Conservation (phyloP, 768 basidiomycete species). For the Dioszegia hungarica region DNA sequence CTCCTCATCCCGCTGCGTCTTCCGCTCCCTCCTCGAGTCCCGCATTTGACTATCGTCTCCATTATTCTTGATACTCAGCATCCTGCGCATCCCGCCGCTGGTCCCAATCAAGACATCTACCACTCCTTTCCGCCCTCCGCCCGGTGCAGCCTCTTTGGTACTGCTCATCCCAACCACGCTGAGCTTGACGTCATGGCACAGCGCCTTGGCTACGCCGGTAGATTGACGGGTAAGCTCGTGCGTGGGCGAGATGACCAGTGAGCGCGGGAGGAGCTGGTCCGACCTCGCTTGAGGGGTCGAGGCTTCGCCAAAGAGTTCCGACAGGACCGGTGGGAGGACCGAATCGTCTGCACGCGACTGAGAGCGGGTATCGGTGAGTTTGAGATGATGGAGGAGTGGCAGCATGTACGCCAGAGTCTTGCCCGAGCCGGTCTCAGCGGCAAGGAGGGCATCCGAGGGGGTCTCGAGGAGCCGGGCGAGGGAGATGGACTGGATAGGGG, state of each 20-base stretch:
- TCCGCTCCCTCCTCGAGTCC: not conserved
- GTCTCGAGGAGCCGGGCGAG: not conserved
- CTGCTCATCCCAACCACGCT: conserved; percentile 60
- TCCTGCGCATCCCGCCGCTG: conserved; percentile 54
- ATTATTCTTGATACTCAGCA: conserved; percentile 60
- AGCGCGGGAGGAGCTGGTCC: conserved; percentile 57
- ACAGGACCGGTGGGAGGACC: not conserved
- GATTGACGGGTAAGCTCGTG: conserved; percentile 84
- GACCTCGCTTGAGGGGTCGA: not conserved
- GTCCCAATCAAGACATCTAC: conserved; percentile 58
- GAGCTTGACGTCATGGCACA: conserved; percentile 70
- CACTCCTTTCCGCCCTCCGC: conserved; percentile 50
- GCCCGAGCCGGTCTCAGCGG: conserved; percentile 84
- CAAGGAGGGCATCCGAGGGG: conserved; percentile 55
- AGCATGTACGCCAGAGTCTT: conserved; percentile 88
- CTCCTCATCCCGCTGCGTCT: not conserved
- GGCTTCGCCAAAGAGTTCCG: conserved; percentile 48
- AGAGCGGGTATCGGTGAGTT: conserved; percentile 56
- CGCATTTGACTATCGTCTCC: not conserved
- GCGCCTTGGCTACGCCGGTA: conserved; percentile 64
- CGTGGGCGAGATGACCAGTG: conserved; percentile 76
- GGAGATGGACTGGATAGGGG: conserved; percentile 57
- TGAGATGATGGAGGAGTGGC: conserved; percentile 73
- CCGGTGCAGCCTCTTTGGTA: conserved; percentile 25
- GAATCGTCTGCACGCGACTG: conserved; percentile 14